Conservation (phyloP, 768 basidiomycete genomes). For the Clathrus columnatus region DNA sequence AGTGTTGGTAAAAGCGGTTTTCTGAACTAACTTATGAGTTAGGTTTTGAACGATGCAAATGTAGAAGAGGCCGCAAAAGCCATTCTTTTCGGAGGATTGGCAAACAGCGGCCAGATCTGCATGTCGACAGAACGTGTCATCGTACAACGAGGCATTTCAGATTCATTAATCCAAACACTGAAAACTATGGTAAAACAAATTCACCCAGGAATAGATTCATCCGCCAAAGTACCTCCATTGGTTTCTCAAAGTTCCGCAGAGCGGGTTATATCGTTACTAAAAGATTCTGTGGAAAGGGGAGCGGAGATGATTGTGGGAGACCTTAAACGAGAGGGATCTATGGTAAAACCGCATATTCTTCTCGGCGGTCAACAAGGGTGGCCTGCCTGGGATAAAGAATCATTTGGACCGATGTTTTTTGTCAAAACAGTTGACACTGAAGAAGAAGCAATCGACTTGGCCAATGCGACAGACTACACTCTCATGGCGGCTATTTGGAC, state of each 20-base stretch:
- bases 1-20: neutral
- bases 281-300: conserved; percentile 35
- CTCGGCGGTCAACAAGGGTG: conserved; percentile 40
- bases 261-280: conserved; percentile 35
- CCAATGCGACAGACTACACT: conserved; percentile 46
- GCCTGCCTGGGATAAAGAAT: conserved; percentile 48
- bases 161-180: conserved; percentile 28
- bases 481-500: conserved; percentile 48
- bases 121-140: conserved; percentile 53
- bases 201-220: conserved; percentile 29
- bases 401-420: conserved; percentile 49
- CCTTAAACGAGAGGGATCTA: conserved; percentile 26
- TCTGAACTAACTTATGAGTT: neutral
- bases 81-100: conserved; percentile 35
- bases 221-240: conserved; percentile 28
- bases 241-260: conserved; percentile 38
- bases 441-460: conserved; percentile 48
- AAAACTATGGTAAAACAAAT: conserved; percentile 24
- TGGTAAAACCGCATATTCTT: conserved; percentile 45
- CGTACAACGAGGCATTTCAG: conserved; percentile 34
- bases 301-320: conserved; percentile 41
- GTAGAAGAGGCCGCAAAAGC: conserved; percentile 44
- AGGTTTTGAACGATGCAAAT: conserved; percentile 48
- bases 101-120: conserved; percentile 38
- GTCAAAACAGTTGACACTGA: conserved; percentile 38